phyloP scores from a whole-genome alignment of 2,329 filamentous ascomycete species.

The Paecilomyces niveus region DNA sequence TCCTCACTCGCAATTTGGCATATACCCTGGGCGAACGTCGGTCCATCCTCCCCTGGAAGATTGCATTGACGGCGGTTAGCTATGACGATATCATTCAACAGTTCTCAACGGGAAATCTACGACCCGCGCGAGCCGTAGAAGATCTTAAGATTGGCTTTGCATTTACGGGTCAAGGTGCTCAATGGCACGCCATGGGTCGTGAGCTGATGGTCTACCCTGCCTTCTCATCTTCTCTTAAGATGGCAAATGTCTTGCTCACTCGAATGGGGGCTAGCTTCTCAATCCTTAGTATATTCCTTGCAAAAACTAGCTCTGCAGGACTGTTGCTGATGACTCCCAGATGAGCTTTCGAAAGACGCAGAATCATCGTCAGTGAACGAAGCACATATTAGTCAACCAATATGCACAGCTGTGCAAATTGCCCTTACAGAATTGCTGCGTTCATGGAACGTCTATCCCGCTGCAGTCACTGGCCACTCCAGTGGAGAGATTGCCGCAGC shows the following conservation, averaged over 20 bases:
- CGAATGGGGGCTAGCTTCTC: conserved; percentile 9
- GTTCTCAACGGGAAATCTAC: background rate
- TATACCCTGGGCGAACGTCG: background rate
- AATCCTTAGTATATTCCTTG: conserved; percentile 8
- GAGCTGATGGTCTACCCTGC: conserved; percentile 11
- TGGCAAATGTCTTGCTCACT: background rate
- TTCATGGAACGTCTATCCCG: conserved; percentile 10
- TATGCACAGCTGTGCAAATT: conserved; percentile 23
- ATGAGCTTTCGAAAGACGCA: conserved; percentile 14
- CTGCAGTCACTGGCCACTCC: conserved; percentile 10
- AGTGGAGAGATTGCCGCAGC: conserved; percentile 12
- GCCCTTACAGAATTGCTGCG: conserved; percentile 22
- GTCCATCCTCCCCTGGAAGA: background rate
- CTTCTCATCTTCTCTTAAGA: conserved; percentile 10
- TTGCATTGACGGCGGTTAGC: background rate
- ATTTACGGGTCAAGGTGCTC: conserved; percentile 10
- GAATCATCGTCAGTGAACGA: conserved; percentile 14
- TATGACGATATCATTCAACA: background rate
- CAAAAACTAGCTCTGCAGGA: too few species aligned
- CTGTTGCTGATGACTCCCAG: background rate
- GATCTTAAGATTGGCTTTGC: conserved; percentile 1
- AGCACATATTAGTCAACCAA: conserved; percentile 20
- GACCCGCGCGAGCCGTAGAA: conserved; percentile 1
- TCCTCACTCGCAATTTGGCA: background rate
- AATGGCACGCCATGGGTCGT: conserved; percentile 8